Evolutionary conservation across 352 stramenopile genomes (phyloP), one percentile per base, ranked within the genome.

Genomic region (Phytophthora podocarpi): DNA sequence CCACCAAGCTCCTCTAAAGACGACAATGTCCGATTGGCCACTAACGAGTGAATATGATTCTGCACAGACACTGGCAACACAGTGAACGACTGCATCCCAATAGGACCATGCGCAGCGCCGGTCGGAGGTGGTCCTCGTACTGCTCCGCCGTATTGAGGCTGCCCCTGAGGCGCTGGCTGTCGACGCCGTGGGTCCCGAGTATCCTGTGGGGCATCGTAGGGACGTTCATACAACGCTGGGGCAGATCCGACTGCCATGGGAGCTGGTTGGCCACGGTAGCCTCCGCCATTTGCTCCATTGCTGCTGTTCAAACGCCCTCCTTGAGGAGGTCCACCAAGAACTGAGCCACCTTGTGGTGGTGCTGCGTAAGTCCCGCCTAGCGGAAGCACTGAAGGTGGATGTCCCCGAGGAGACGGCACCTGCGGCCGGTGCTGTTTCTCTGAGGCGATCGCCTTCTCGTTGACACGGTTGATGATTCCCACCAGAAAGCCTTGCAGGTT

Each of bases 391-490:
- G 60, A 37, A 28, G 42, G 30, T 52, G 45, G 2, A 12, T 69
- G 61, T 31, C 50, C 51, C 13, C 67, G 55, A 59, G 67, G 67
- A 59, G 67, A 75, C 13, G 53, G 28, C 23, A 49, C 26, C 28
- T 77, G 67, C 31, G 65, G 56, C 11, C 65, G 71, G 13, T 72
- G 63, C 34, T 71, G 68, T 6, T 77, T 72, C 34, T 82, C 71
- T 1, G 76, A 68, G 0, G 67, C 51, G 58, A 80, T 72, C 10
- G 68, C 58, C 48, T 85, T 86, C 41, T 93, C 85, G 20, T 91
- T 80, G 10, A 93, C 81, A 39, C 83, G 83, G 45, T 91, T 93
- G 67, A 95, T 91, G 49, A 95, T 95, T 23, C 85, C 85, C 4
- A 93, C 80, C 2, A 95, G 68, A 60, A 95, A 95, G 12, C 82